These are phyloP conservation scores for Carnegiea gigantea DNA, from an alignment of 179 eudicot genomes.

Conservation along the genomic window DNA sequence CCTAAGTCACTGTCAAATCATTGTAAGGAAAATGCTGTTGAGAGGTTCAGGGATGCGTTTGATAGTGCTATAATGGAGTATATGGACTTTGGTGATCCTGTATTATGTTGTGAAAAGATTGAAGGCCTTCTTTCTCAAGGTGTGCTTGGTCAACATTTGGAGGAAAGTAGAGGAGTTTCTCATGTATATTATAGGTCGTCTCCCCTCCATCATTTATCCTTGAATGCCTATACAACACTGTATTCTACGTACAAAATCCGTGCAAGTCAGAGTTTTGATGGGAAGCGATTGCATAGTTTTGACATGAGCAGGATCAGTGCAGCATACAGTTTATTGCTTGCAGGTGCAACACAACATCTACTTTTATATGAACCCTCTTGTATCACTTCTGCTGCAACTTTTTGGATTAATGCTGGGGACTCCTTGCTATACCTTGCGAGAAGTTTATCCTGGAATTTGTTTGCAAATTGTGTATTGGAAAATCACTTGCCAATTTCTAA, in stretches of 20 bases:
- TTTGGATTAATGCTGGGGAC: conserved; percentile 62
- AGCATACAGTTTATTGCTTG: conserved; percentile 67
- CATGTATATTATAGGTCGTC: conserved; percentile 38
- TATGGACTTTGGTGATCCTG: conserved; percentile 42
- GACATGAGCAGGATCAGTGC: conserved; percentile 43
- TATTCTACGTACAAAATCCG: conserved; percentile 50
- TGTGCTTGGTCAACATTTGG: conserved; percentile 17
- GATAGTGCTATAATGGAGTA: conserved; percentile 47
- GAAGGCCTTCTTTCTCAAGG: conserved; percentile 43
- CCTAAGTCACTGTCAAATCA: conserved; percentile 19
- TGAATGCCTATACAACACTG: conserved; percentile 56
- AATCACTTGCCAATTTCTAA: conserved; percentile 4
- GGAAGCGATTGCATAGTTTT: conserved; percentile 27
- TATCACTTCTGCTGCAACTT: conserved; percentile 46
- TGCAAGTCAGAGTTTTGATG: conserved; percentile 21
- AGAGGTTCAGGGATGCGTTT: conserved; percentile 34
- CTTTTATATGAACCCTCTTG: conserved; percentile 50
- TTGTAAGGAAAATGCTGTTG: conserved; percentile 22
- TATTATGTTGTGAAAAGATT: conserved; percentile 56
- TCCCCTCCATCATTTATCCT: conserved; percentile 55
- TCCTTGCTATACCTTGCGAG: conserved; percentile 40
- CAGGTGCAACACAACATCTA: conserved; percentile 57
- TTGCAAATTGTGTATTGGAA: conserved; percentile 3
- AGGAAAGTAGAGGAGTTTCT: conserved; percentile 22
- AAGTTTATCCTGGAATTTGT: conserved; percentile 30